Conservation (phyloP, 139 green algal genomes). For the Chlorella sp. region DNA sequence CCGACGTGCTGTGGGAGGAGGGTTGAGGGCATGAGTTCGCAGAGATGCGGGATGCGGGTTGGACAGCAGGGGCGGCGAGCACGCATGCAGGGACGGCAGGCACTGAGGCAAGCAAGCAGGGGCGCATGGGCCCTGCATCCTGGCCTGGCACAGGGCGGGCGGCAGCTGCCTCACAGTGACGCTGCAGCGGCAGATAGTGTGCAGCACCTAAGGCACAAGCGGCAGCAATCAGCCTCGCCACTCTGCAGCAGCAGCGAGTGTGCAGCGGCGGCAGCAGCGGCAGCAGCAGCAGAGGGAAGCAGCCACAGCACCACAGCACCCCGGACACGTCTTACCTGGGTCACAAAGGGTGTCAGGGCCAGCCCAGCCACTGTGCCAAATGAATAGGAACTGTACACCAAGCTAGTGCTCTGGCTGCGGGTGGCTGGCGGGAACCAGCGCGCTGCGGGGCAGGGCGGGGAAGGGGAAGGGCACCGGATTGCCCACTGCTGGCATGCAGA, state of each 20-base stretch:
- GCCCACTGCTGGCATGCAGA: too few species aligned
- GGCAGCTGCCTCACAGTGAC: too few species aligned
- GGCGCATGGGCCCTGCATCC: too few species aligned
- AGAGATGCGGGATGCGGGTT: background rate
- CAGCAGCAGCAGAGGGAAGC: background rate
- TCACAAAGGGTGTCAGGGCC: slow-evolving; percentile 50
- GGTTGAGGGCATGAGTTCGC: background rate
- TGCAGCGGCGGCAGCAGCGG: background rate
- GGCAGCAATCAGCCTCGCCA: background rate
- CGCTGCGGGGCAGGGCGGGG: slow-evolving; percentile 23
- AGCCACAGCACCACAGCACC: background rate
- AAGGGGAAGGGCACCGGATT: too few species aligned
- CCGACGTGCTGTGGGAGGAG: slow-evolving; percentile 25
- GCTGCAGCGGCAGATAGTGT: too few species aligned
- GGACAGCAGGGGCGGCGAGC: background rate
- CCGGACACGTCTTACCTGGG: background rate
- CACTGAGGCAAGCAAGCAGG: too few species aligned
- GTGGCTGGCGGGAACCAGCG: slow-evolving; percentile 58
- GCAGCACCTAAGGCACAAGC: background rate
- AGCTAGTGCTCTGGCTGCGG: slow-evolving; percentile 47
- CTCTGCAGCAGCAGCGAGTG: background rate
- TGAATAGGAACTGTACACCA: slow-evolving; percentile 70
- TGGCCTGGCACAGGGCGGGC: too few species aligned
- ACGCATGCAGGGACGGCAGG: background rate
- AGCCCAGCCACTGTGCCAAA: slow-evolving; percentile 69